Conservation (phyloP, 2,329 filamentous ascomycete species). For the Incumbomyces delicatus region DNA sequence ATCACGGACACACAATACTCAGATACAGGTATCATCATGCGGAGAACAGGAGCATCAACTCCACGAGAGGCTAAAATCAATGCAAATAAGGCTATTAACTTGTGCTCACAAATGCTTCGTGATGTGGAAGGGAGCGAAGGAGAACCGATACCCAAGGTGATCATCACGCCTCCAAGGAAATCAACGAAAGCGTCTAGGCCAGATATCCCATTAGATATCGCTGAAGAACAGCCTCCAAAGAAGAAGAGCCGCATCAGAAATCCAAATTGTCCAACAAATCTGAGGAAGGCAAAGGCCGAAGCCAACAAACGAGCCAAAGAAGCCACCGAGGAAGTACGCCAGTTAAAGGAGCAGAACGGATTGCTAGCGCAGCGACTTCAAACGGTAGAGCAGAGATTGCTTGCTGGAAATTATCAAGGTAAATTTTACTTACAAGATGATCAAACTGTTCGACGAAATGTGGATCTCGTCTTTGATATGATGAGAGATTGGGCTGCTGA, state of each 20-base stretch:
- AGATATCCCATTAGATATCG: too few relatives aligned
- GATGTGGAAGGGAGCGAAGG: too few relatives aligned
- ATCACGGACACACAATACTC: too few relatives aligned
- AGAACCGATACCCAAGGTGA: too few relatives aligned
- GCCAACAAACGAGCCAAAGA: neutral
- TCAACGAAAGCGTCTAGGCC: too few relatives aligned
- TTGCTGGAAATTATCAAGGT: neutral
- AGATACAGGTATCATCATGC: too few relatives aligned
- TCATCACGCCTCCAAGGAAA: too few relatives aligned
- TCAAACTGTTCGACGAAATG: neutral
- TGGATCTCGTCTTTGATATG: neutral
- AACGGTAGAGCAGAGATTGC: neutral
- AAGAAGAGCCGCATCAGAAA: neutral
- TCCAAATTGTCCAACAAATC: neutral
- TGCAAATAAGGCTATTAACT: too few relatives aligned
- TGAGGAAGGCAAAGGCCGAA: neutral
- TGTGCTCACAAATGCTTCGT: too few relatives aligned
- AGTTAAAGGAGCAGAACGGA: neutral
- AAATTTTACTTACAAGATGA: neutral
- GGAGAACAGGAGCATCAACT: too few relatives aligned
- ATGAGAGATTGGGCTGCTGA: neutral
- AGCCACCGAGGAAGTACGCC: neutral
- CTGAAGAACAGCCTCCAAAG: neutral
- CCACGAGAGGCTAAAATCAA: too few relatives aligned
- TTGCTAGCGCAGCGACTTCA: neutral